Base-by-base conservation (phyloP, 129 eudicot species). In the Gnaphalium uliginosum region DNA sequence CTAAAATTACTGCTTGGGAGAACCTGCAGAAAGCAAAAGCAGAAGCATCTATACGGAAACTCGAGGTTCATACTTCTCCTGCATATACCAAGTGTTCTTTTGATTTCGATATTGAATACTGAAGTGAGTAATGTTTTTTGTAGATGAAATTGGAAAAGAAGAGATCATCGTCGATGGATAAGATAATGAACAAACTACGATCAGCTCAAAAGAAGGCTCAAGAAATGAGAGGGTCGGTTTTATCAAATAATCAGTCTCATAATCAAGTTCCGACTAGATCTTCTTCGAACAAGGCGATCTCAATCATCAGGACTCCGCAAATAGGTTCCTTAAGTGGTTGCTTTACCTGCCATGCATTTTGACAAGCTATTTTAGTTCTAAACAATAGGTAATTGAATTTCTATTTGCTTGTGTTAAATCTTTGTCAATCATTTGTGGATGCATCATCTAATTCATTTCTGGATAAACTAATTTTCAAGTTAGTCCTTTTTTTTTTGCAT, bases 1-100 rank as follows among this genome's bases (percentile, higher is more conserved):
- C 98, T 27, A 93, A 86, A 79, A 93, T 93, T 54, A 83, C 93
- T 70, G 98, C 97, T 62, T 93, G 97, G 98, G 98, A 93, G 77
- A 93, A 90, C 68, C 87, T 93, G 85, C 98, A 93, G 85, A 93
- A 88, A 78, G 98, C 98, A 63, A 93, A 93, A 84, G 98, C 97
- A 73, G 98, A 93, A 84, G 96, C 98, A 66, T 82, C 95, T 18
- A 88, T 93, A 74, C 81, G 97, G 37, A 88, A 87, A 81, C 89
- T 93, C 26, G 96, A 90, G 96, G 96, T 93, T 76, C 39, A 33
- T 53, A 33, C 43, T 19, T 78, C 8, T 71, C 41, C 32, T 64
- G 48, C 53, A 61, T 59, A 56, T 80, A 32, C 53, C 37, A 60
- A 53, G 64, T 35, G 67, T 22, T 57, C 24, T 46, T 46, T 3